A percentile compares a stretch with the other conserved stretches of the same genome.
Evolutionary conservation across 495 filamentous ascomycete species (phyloP).

Genomic region (Aspergillus ellipticus): DNA sequence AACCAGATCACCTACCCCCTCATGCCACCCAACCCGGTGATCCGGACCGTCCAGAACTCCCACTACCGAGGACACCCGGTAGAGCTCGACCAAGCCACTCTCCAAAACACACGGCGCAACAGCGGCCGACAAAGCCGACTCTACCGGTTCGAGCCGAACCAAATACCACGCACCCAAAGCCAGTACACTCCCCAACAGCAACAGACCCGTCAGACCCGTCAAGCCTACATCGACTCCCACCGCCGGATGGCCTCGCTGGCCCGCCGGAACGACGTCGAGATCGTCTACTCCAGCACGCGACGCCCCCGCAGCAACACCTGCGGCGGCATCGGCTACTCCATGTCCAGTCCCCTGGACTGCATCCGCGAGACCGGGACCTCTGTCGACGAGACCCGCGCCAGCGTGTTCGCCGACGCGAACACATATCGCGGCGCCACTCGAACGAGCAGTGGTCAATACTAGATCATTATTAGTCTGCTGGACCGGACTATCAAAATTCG

Average conservation of each 20-base stretch:
- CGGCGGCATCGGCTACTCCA: constrained; percentile 17
- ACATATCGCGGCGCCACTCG: constrained; percentile 36
- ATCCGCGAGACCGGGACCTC: constrained; percentile 34
- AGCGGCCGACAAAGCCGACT: constrained; percentile 17
- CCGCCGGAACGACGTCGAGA: constrained; percentile 32
- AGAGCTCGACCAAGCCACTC: constrained; percentile 7
- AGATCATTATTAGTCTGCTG: constrained; percentile 4
- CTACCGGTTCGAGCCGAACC: constrained; percentile 28
- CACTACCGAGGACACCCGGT: constrained; percentile 13
- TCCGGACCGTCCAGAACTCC: background rate
- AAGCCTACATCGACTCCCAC: background rate
- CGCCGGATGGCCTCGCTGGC: constrained; percentile 20
- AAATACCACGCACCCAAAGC: constrained; percentile 27
- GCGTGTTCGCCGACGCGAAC: constrained; percentile 22
- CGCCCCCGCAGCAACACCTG: constrained; percentile 37
- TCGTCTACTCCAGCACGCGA: constrained; percentile 36
- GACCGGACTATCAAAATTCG: constrained; percentile 1
- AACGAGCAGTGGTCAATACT: constrained; percentile 29
- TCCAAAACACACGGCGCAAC: constrained; percentile 10
- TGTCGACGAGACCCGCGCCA: constrained; percentile 22
- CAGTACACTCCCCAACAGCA: constrained; percentile 21
- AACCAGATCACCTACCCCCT: constrained; percentile 26
- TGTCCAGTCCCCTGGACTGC: constrained; percentile 27
- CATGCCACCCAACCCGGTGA: constrained; percentile 26
- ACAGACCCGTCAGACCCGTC: constrained; percentile 16